Evolutionary conservation across 2,329 filamentous ascomycete genomes (phyloP).

Genomic region (Curvularia lunata): DNA sequence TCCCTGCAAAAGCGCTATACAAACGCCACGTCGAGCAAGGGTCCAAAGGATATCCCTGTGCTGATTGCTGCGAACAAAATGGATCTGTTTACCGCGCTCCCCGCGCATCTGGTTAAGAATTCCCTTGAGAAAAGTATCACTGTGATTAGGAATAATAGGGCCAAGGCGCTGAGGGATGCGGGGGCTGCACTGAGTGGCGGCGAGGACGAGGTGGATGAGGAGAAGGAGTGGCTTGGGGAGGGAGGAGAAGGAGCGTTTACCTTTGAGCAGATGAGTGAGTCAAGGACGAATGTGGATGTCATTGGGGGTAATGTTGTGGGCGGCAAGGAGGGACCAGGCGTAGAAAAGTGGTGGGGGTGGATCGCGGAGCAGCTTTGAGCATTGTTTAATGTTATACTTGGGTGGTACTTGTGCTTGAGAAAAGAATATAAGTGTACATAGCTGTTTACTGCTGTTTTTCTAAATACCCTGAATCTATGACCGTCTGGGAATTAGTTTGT

Average conservation of each 20-base stretch:
- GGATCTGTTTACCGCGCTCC: constrained; percentile 92
- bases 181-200: constrained; percentile 71
- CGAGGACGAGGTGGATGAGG: constrained; percentile 65
- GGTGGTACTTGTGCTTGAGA: background rate
- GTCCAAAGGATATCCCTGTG: constrained; percentile 69
- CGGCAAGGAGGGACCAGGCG: constrained; percentile 68
- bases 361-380: constrained; percentile 73
- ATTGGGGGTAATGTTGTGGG: constrained; percentile 71
- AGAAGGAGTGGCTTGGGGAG: constrained; percentile 79
- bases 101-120: constrained; percentile 74
- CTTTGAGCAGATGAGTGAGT: constrained; percentile 83
- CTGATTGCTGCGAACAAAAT: constrained; percentile 93
- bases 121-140: constrained; percentile 82
- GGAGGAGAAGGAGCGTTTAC: constrained; percentile 78
- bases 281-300: constrained; percentile 78
- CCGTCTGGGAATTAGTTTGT: background rate
- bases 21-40: constrained; percentile 62
- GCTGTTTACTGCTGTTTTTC: no score
- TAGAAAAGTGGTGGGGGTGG: constrained; percentile 90
- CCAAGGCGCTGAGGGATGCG: constrained; percentile 82
- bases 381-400: background rate
- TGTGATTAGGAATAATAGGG: constrained; percentile 73
- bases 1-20: constrained; percentile 76
- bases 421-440: background rate
- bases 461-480: background rate